phyloP scores from a whole-genome alignment of 2,329 filamentous ascomycete species.

The Cercospora brassicicola region DNA sequence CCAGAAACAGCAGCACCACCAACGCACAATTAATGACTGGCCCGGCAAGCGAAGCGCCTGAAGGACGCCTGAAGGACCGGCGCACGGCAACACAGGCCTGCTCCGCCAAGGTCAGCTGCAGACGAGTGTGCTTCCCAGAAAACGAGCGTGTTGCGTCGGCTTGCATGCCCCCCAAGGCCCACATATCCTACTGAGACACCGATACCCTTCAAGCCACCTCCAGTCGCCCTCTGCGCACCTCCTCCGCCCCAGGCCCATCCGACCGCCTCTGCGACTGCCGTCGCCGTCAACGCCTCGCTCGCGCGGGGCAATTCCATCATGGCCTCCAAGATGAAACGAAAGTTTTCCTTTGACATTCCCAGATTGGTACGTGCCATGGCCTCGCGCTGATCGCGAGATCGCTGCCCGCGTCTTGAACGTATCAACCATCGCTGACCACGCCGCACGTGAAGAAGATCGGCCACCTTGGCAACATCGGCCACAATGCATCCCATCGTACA shows the following conservation, averaged over 20 bases:
- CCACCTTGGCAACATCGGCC: constrained; percentile 5
- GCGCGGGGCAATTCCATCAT: background rate
- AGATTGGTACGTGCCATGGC: constrained; percentile 41
- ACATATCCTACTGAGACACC: constrained; percentile 13
- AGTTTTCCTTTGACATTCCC: constrained; percentile 47
- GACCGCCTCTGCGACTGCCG: background rate
- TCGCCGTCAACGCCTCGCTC: background rate
- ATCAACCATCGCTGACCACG: constrained; percentile 6
- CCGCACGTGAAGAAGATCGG: constrained; percentile 10
- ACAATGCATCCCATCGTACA: constrained; percentile 1
- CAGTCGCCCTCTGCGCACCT: constrained; percentile 1
- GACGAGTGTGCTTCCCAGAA: background rate
- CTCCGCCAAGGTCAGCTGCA: background rate
- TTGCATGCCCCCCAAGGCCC: constrained; percentile 4
- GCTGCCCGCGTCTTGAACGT: background rate
- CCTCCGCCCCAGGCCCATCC: background rate
- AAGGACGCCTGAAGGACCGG: background rate
- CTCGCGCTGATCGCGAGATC: background rate
- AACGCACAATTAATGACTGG: background rate
- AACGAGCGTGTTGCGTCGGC: background rate
- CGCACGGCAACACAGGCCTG: background rate
- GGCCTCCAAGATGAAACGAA: constrained; percentile 42
- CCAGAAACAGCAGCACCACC: background rate
- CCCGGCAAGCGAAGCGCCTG: background rate
- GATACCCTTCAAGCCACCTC: constrained; percentile 9